Evolutionary conservation across 768 basidiomycete species (phyloP).

Genomic region (Amanita rubescens): DNA sequence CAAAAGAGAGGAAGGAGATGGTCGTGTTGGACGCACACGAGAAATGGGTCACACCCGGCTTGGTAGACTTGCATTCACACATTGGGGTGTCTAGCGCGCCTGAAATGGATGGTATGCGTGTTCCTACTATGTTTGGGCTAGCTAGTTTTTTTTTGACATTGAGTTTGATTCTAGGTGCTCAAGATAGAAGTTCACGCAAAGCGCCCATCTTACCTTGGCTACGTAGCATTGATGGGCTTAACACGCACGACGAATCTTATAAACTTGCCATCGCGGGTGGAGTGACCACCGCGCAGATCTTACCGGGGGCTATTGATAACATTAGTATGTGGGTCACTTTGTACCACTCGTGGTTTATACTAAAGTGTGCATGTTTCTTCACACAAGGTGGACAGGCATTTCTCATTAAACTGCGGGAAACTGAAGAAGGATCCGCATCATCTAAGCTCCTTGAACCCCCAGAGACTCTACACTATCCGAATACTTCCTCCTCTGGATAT

Average conservation of each 20-base stretch:
- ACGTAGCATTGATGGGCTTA: constrained; percentile 57
- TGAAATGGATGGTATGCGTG: constrained; percentile 22
- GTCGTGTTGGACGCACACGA: constrained; percentile 48
- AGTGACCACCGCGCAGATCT: constrained; percentile 58
- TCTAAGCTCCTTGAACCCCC: constrained; percentile 73
- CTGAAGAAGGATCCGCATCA: constrained; percentile 57
- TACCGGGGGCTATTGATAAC: constrained; percentile 53
- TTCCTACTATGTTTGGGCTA: not conserved
- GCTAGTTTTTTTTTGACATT: not conserved
- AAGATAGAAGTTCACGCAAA: constrained; percentile 47
- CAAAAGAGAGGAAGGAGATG: constrained; percentile 13
- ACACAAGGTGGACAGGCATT: constrained; percentile 67
- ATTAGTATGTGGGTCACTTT: constrained; percentile 32
- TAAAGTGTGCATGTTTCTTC: not conserved
- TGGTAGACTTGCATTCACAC: constrained; percentile 43
- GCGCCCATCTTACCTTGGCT: constrained; percentile 47
- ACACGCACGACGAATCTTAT: constrained; percentile 60
- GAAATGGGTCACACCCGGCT: constrained; percentile 46
- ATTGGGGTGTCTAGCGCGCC: constrained; percentile 30
- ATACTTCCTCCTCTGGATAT: constrained; percentile 24
- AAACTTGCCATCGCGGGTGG: constrained; percentile 50
- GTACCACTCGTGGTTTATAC: not conserved
- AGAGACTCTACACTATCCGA: constrained; percentile 36
- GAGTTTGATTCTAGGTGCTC: constrained; percentile 25
- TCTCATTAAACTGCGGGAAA: constrained; percentile 68